Conservation (phyloP, 1,284 basidiomycete species). For the Mycosarcoma mackinlayi region DNA sequence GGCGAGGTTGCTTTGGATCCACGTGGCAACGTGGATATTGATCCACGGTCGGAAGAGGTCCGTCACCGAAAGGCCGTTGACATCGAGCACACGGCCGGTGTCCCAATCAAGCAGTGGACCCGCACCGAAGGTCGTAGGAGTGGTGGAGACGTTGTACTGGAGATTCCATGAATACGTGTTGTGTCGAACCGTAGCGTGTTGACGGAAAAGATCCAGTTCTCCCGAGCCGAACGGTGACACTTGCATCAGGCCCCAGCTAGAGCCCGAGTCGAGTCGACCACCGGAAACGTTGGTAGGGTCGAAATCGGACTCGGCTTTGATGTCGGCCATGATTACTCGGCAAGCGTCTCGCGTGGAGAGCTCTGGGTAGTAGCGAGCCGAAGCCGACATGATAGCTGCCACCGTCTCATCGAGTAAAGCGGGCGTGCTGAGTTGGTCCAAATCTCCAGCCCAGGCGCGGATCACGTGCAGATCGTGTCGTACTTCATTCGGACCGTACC, state of each 20-base stretch:
- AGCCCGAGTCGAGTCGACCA: conserved; percentile 59
- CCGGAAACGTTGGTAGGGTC: conserved; percentile 32
- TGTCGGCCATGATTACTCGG: conserved; percentile 63
- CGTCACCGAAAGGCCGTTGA: conserved; percentile 32
- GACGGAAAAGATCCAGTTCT: conserved; percentile 56
- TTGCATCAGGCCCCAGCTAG: conserved; percentile 61
- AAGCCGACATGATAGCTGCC: conserved; percentile 59
- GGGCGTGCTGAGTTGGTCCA: conserved; percentile 41
- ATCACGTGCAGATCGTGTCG: conserved; percentile 60
- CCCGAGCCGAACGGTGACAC: conserved; percentile 53
- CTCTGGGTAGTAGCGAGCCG: conserved; percentile 65
- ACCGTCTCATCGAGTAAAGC: conserved; percentile 59
- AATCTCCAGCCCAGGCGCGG: conserved; percentile 61
- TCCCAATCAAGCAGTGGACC: conserved; percentile 58
- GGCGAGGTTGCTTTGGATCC: conserved; percentile 64
- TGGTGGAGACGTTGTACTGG: conserved; percentile 30
- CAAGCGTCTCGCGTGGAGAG: conserved; percentile 53
- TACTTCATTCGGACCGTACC: conserved; percentile 54
- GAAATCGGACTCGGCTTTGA: conserved; percentile 66
- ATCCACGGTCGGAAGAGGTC: conserved; percentile 65
- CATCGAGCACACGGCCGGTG: conserved; percentile 47
- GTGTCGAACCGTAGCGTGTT: conserved; percentile 34
- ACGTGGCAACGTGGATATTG: conserved; percentile 64
- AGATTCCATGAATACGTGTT: conserved; percentile 57
- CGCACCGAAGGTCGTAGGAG: conserved; percentile 5